Percentiles rank a stretch among this genome's conserved stretches.
phyloP scores from a whole-genome alignment of 1,284 basidiomycete genomes.

The Hymenochaete sp. region DNA sequence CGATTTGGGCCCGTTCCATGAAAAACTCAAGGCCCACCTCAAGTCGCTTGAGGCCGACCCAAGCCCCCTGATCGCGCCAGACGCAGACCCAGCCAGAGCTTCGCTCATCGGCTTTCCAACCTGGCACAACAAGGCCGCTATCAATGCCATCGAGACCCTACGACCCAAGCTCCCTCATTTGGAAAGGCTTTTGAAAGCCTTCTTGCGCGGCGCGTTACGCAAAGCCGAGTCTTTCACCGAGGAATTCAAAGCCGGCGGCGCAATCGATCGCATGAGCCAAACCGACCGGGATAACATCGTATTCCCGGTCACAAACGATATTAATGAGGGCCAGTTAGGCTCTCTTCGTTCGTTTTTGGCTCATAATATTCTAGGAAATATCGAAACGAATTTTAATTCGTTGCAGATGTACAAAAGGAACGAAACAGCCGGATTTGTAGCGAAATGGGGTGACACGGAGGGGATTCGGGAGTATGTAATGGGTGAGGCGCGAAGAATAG shows the following conservation, averaged over 20 bases:
- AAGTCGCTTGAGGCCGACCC: conserved; percentile 9
- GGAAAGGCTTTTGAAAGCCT: neutral
- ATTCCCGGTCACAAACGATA: no score
- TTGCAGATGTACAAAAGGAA: no score
- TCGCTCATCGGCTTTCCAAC: neutral
- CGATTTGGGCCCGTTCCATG: conserved; percentile 11
- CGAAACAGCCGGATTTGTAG: no score
- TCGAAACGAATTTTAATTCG: no score
- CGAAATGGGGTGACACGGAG: no score
- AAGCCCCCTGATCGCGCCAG: conserved; percentile 3
- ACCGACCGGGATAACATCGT: no score
- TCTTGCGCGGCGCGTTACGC: neutral
- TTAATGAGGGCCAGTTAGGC: no score
- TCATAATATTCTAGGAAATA: no score
- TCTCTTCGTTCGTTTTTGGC: no score
- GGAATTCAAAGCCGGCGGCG: conserved; percentile 5
- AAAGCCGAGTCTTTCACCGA: conserved; percentile 11
- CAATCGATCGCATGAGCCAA: no score
- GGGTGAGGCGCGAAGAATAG: no score
- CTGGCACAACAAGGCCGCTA: neutral
- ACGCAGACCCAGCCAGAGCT: neutral
- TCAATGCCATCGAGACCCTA: neutral
- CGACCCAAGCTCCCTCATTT: neutral
- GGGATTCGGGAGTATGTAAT: no score
- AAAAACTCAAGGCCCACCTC: conserved; percentile 8